Conservation (phyloP, 768 basidiomycete genomes). For the Punctularia strigosozonata region DNA sequence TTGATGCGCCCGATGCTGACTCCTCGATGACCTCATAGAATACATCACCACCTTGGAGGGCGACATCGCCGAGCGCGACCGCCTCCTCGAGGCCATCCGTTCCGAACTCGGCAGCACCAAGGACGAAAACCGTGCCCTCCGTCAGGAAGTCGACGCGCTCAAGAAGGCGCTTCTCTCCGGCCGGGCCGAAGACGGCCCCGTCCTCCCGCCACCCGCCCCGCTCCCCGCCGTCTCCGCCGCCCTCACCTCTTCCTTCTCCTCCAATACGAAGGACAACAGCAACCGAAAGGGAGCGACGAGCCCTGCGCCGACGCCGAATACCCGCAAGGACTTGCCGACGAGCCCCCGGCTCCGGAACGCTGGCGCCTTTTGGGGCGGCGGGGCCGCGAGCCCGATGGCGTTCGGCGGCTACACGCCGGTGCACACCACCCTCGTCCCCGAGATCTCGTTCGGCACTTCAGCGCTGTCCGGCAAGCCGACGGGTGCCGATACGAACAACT, state of each 20-base stretch:
- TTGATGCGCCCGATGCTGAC: not conserved
- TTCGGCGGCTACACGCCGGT: conserved; percentile 70
- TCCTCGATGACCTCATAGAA: conserved; percentile 37
- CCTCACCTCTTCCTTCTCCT: conserved; percentile 13
- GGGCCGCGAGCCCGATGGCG: conserved; percentile 19
- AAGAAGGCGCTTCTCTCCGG: conserved; percentile 68
- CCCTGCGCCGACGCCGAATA: conserved; percentile 45
- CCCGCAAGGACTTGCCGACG: conserved; percentile 64
- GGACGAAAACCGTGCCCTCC: conserved; percentile 74
- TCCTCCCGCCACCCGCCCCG: conserved; percentile 35
- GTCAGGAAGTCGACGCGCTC: conserved; percentile 63
- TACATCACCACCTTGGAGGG: conserved; percentile 92
- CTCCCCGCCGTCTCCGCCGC: conserved; percentile 19
- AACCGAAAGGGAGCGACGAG: conserved; percentile 8
- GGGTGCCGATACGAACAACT: too few species aligned
- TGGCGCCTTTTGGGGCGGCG: conserved; percentile 78
- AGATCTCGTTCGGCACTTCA: conserved; percentile 31
- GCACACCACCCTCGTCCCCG: conserved; percentile 74
- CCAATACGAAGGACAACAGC: conserved; percentile 1
- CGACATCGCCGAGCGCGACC: conserved; percentile 87
- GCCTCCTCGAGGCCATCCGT: conserved; percentile 78
- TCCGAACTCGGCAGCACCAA: conserved; percentile 69
- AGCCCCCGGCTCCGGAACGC: conserved; percentile 40
- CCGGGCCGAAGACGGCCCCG: conserved; percentile 27
- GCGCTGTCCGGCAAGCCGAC: conserved; percentile 18